These are phyloP conservation scores for Amanita phalloides DNA, from an alignment of 768 basidiomycete genomes.

Conservation along the genomic window DNA sequence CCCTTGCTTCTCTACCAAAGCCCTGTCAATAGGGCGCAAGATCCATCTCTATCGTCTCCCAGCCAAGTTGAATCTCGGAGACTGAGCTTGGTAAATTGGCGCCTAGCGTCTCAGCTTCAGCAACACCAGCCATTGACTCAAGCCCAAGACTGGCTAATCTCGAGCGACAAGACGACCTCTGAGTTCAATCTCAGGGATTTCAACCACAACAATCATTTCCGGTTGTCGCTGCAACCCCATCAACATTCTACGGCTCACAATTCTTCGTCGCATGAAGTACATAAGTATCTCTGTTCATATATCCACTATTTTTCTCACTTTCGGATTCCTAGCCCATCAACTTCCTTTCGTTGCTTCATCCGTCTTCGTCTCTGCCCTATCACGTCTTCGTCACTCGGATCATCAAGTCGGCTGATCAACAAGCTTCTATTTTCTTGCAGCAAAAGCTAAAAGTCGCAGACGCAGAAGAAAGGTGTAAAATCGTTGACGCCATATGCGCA, in stretches of 20 bases:
- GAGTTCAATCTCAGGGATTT: conserved; percentile 17
- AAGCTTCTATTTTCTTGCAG: conserved; percentile 83
- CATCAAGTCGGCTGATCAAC: conserved; percentile 84
- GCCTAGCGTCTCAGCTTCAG: conserved; percentile 23
- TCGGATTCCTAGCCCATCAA: conserved; percentile 61
- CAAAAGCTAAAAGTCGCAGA: conserved; percentile 88
- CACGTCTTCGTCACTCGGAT: conserved; percentile 74
- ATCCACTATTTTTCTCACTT: conserved; percentile 12
- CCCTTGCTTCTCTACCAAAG: conserved; percentile 29
- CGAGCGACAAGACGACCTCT: conserved; percentile 21
- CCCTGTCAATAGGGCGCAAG: conserved; percentile 3
- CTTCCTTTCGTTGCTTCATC: conserved; percentile 76
- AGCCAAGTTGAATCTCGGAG: conserved; percentile 18
- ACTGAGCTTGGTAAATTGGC: conserved; percentile 24
- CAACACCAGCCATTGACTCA: conserved; percentile 13
- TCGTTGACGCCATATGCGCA: conserved; percentile 78
- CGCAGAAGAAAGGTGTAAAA: conserved; percentile 66
- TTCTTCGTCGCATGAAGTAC: conserved; percentile 41
- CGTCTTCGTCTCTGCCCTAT: conserved; percentile 78
- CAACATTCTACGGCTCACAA: conserved; percentile 16
- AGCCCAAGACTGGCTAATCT: conserved; percentile 32
- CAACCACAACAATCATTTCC: conserved; percentile 16
- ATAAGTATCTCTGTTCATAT: conserved; percentile 19
- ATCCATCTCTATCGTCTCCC: conserved; percentile 10
- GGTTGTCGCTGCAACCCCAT: conserved; percentile 20